These are phyloP conservation scores for Penicilliopsis zonata DNA, from an alignment of 495 filamentous ascomycete species.

Conservation along the genomic window DNA sequence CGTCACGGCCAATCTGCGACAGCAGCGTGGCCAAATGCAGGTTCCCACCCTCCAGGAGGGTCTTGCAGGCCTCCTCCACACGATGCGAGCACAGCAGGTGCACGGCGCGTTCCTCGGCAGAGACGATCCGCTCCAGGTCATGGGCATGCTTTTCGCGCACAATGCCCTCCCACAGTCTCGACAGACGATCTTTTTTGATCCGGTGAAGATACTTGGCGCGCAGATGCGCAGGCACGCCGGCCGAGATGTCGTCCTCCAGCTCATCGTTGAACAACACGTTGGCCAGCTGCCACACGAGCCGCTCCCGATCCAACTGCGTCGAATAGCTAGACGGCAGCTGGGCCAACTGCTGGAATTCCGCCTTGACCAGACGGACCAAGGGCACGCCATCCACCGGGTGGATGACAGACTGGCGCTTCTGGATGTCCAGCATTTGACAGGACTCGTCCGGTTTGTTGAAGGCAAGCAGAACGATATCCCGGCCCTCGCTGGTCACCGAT, in stretches of 20 bases:
- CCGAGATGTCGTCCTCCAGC: slow-evolving; percentile 33
- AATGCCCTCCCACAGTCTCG: slow-evolving; percentile 30
- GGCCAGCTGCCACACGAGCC: slow-evolving; percentile 46
- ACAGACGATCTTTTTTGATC: slow-evolving; percentile 42
- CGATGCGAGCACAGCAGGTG: slow-evolving; percentile 65
- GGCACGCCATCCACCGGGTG: slow-evolving; percentile 26
- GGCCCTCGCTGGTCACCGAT: slow-evolving; percentile 25
- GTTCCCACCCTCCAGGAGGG: slow-evolving; percentile 58
- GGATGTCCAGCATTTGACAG: slow-evolving; percentile 24
- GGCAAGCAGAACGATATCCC: slow-evolving; percentile 20
- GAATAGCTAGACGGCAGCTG: slow-evolving; percentile 15
- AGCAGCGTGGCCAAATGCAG: slow-evolving; percentile 75
- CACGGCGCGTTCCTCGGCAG: slow-evolving; percentile 72
- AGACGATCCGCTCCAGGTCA: slow-evolving; percentile 36
- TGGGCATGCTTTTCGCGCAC: slow-evolving; percentile 36
- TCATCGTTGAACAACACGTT: slow-evolving; percentile 74
- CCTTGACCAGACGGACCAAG: slow-evolving; percentile 20
- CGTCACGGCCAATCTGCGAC: slow-evolving; percentile 63
- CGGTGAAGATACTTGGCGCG: slow-evolving; percentile 31
- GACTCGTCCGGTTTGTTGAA: slow-evolving; percentile 16
- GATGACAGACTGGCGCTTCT: slow-evolving; percentile 23
- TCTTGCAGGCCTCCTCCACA: slow-evolving; percentile 67
- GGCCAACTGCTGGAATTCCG: slow-evolving; percentile 23
- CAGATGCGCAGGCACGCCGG: slow-evolving; percentile 26
- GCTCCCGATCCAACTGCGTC: slow-evolving; percentile 18